These are phyloP conservation scores for Candida pseudocylindracea DNA, from an alignment of 1,139 yeast genomes.

Conservation along the genomic window DNA sequence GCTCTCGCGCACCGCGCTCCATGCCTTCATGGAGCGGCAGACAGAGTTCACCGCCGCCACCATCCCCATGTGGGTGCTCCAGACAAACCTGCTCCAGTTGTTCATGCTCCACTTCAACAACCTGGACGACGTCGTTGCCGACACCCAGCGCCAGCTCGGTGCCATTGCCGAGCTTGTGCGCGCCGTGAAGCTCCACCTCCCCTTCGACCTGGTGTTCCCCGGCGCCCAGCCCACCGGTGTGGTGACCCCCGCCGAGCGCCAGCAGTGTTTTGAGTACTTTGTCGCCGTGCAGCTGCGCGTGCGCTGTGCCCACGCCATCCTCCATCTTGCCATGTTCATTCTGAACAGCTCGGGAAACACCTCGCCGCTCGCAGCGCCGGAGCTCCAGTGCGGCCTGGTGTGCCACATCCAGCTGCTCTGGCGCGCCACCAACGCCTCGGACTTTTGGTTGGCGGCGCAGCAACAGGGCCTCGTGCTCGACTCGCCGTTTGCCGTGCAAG, in stretches of 20 bases:
- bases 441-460: no score
- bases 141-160: conserved; percentile 54
- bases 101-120: conserved; percentile 68
- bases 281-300: conserved; percentile 66
- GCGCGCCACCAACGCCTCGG: no score
- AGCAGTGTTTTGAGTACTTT: conserved; percentile 51
- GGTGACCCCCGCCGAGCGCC: conserved; percentile 5
- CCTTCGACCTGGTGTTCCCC: conserved; percentile 34
- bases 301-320: conserved; percentile 63
- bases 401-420: no score
- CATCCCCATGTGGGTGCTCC: conserved; percentile 79
- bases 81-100: conserved; percentile 59
- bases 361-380: no score
- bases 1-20: conserved; percentile 57
- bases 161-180: conserved; percentile 64
- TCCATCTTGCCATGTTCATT: conserved; percentile 39
- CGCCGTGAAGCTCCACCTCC: conserved; percentile 52
- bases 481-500: no score
- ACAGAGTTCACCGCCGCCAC: conserved; percentile 28
- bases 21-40: conserved; percentile 46
- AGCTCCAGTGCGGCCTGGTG: no score
- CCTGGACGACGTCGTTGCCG: conserved; percentile 48
- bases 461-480: no score
- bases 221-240: conserved; percentile 22
- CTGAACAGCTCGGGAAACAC: no score